Conservation (phyloP, 176 grass and related monocot genomes). For the Musa troglodytarum region DNA sequence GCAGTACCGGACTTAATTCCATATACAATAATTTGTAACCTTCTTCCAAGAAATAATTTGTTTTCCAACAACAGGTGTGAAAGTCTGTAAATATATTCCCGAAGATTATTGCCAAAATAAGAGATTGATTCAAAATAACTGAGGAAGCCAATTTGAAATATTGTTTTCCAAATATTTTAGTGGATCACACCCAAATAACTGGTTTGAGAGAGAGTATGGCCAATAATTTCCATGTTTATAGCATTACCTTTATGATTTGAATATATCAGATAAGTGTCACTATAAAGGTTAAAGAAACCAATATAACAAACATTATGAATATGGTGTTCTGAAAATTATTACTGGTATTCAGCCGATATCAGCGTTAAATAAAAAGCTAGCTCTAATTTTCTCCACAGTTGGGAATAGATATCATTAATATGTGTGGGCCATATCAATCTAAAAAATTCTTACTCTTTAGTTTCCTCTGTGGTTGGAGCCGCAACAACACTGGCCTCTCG, state of each 20-base stretch:
- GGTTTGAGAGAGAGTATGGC: neutral
- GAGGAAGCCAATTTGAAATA: too few species aligned
- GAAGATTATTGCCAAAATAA: too few species aligned
- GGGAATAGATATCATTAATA: neutral
- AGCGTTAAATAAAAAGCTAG: too few species aligned
- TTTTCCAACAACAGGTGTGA: too few species aligned
- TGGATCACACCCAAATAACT: neutral
- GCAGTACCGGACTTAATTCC: too few species aligned
- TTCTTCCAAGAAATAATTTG: too few species aligned
- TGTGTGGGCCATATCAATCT: neutral
- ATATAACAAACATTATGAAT: neutral
- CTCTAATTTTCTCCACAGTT: neutral
- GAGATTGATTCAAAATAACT: too few species aligned
- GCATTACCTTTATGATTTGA: neutral
- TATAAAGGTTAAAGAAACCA: neutral
- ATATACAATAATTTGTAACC: too few species aligned
- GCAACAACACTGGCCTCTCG: slow-evolving; percentile 2
- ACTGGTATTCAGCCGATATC: neutral
- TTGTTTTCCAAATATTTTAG: neutral
- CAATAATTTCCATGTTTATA: neutral
- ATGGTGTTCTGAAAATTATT: neutral
- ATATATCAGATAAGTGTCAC: neutral
- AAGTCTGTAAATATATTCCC: too few species aligned
- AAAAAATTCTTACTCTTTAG: slow-evolving; percentile 7
- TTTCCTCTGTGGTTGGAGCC: neutral